Percentiles rank a stretch among this genome's conserved stretches.
Conservation (phyloP, 2,329 filamentous ascomycete species). For the Fusarium pilosicola region DNA sequence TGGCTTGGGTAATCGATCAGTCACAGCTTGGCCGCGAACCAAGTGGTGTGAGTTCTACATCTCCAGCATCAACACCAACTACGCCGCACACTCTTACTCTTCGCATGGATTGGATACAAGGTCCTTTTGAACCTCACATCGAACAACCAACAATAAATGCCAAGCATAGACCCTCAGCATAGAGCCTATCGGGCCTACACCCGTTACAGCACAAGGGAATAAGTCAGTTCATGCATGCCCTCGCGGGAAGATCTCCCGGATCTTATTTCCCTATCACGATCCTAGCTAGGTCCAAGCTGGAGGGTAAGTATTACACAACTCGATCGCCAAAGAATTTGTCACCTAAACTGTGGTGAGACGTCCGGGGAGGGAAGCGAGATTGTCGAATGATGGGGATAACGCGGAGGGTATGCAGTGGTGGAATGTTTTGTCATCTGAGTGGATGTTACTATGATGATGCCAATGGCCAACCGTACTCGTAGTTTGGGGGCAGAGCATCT, state of each 20-base stretch:
- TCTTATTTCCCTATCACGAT: slow-evolving; percentile 25
- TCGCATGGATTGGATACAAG: background rate
- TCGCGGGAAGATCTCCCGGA: slow-evolving; percentile 30
- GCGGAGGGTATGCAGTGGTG: slow-evolving; percentile 10
- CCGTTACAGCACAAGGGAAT: background rate
- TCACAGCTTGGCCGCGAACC: background rate
- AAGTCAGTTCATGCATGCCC: slow-evolving; percentile 24
- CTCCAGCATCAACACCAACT: background rate
- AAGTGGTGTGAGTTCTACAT: slow-evolving; percentile 5
- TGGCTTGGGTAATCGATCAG: background rate
- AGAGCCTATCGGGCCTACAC: slow-evolving; percentile 5
- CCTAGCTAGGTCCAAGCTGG: background rate
- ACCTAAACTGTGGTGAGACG: slow-evolving; percentile 8
- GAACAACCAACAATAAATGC: background rate
- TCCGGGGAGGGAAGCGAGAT: slow-evolving; percentile 27
- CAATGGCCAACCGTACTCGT: background rate
- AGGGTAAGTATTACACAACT: slow-evolving; percentile 23
- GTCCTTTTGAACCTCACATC: background rate
- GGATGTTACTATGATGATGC: background rate
- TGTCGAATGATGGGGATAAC: slow-evolving; percentile 35
- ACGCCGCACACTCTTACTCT: background rate
- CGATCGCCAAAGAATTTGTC: slow-evolving; percentile 29
- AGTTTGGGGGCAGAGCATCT: background rate
- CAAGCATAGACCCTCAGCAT: background rate
- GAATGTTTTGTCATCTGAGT: background rate